phyloP scores from a whole-genome alignment of 2,329 filamentous ascomycete species.

The Didymella sp. region DNA sequence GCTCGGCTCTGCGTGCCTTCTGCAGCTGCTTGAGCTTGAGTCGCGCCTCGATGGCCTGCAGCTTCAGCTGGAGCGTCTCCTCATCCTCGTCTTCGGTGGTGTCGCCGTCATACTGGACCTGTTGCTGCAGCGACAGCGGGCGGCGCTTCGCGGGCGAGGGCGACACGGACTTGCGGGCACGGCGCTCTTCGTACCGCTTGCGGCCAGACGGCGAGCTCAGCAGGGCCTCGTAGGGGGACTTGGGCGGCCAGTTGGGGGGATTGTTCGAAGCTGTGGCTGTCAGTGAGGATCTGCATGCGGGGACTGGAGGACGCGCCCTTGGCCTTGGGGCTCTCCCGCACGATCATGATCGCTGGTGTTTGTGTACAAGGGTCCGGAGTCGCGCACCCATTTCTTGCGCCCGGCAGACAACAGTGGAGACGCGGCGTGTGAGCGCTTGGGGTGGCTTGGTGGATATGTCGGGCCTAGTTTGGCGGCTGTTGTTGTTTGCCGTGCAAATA shows the following conservation, averaged over 20 bases:
- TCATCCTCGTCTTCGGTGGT: conserved; percentile 85
- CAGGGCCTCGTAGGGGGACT: conserved; percentile 67
- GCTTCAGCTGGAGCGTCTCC: conserved; percentile 83
- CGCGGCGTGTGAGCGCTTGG: conserved; percentile 13
- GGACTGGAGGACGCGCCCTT: conserved; percentile 40
- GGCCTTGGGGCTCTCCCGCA: conserved; percentile 57
- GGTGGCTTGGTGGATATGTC: conserved; percentile 8
- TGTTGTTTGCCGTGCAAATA: conserved; percentile 33
- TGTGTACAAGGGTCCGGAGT: conserved; percentile 17
- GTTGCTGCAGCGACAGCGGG: conserved; percentile 32
- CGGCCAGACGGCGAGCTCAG: conserved; percentile 79
- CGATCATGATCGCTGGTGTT: conserved; percentile 50
- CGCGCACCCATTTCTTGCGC: conserved; percentile 41
- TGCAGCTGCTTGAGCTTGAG: conserved; percentile 88
- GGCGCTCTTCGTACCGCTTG: conserved; percentile 70
- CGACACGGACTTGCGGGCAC: conserved; percentile 63
- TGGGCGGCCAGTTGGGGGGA: conserved; percentile 65
- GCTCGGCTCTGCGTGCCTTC: conserved; percentile 55
- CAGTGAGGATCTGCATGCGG: conserved; percentile 21
- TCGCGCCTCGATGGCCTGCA: conserved; percentile 87
- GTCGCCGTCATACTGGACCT: conserved; percentile 52
- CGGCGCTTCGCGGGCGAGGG: conserved; percentile 65
- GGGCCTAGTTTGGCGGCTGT: conserved; percentile 17
- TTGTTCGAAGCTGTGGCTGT: conserved; percentile 45
- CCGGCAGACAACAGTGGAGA: conserved; percentile 14